Evolutionary conservation across 139 green algal genomes (phyloP).

Genomic region (Coelastrella sp.): DNA sequence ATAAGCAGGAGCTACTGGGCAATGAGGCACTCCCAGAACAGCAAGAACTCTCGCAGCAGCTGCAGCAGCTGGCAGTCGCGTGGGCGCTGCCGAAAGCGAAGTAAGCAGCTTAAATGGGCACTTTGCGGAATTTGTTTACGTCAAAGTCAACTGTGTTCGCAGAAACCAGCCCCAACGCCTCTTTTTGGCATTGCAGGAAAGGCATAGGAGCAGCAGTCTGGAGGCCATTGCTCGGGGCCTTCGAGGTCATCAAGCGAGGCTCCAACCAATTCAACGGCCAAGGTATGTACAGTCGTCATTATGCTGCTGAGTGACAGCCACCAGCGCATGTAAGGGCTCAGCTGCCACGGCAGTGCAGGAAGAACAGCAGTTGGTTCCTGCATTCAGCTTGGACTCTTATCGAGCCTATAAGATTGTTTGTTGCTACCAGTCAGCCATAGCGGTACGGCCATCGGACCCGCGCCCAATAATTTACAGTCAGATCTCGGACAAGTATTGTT

Average conservation of each 20-base stretch:
- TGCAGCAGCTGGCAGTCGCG: slow-evolving; percentile 32
- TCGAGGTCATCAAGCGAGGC: slow-evolving; percentile 20
- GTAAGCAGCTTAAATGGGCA: not conserved
- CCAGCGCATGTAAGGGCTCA: too few relatives aligned
- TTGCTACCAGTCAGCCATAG: too few relatives aligned
- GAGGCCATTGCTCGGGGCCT: slow-evolving; percentile 24
- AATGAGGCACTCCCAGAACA: not conserved
- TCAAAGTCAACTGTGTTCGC: too few relatives aligned
- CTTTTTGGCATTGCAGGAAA: not conserved
- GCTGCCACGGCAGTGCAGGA: too few relatives aligned
- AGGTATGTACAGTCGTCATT: not conserved
- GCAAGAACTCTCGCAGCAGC: slow-evolving; percentile 19
- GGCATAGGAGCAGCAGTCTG: slow-evolving; percentile 27
- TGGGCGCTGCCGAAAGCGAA: slow-evolving; percentile 17
- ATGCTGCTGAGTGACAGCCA: not conserved
- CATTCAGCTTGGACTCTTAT: too few relatives aligned
- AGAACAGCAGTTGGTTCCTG: not conserved
- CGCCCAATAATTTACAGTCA: too few relatives aligned
- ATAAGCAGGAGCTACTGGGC: slow-evolving; percentile 27
- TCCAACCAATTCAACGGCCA: slow-evolving; percentile 7
- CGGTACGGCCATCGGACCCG: too few relatives aligned
- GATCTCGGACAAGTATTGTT: too few relatives aligned
- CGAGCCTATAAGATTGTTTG: too few relatives aligned
- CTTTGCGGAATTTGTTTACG: too few relatives aligned
- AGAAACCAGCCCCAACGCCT: too few relatives aligned